Base-by-base conservation (phyloP, 768 basidiomycete species). In the Wakefieldia striispora region DNA sequence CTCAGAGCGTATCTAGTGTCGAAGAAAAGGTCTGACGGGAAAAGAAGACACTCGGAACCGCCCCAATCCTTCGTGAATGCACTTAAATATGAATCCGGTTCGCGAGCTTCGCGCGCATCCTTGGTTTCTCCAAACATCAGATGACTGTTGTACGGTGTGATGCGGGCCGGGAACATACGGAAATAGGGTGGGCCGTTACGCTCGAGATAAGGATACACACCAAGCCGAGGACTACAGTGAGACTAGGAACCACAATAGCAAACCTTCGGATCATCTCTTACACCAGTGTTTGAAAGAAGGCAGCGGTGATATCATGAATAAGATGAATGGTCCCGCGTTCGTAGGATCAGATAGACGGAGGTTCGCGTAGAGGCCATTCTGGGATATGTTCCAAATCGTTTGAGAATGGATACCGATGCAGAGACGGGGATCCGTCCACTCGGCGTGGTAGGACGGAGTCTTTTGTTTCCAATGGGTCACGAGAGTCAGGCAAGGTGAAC, bases 21-120 rank as follows among this genome's bases (percentile, higher is more conserved):
- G 16, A 46, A 23, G 40, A 45, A 43, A 44, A 40, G 14, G 14
- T 33, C 16, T n/a, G 31, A 39, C 19, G 27, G 34, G 33, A 9
- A 46, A 40, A 40, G 27, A 39, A 31, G 16, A 23, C 29, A 31
- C 33, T 41, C 19, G 2, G 24, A 21, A 24, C 21, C 42, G 36
- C 14, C 10, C 13, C 20, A 17, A 24, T 35, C 40, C 48, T 38
- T 23, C 29, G 8, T 24, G 23, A 7, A 5, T 8, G 34, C 24
- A 24, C 40, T 53, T 55, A 50, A 53, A 55, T 61, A 61, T 6
- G 36, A 23, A 37, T 33, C 17, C 45, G 29, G 17, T 17, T 19
- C 45, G 31, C 9, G 19, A 35, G 21, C 24, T 38, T 35, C 6
- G 19, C 24, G 39, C 49, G 43, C n/a, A 46, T n/a, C 13, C 12